A percentile compares a stretch with the other conserved stretches of the same genome.
Conservation (phyloP, 2,329 filamentous ascomycete genomes). For the Plenodomus lindquistii region DNA sequence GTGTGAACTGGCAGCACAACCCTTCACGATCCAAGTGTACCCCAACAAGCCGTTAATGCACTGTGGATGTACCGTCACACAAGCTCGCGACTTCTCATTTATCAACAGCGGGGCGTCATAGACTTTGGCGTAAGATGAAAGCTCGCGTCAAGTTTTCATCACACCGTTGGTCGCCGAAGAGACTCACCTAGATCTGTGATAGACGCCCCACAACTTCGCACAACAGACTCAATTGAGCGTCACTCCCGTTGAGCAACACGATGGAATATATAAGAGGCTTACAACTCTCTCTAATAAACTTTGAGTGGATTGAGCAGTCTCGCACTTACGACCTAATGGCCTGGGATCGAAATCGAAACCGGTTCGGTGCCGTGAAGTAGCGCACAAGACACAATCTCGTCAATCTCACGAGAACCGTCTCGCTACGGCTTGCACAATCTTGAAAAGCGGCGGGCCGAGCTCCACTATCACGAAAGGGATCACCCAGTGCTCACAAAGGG, state of each 20-base stretch:
- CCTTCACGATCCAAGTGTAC: too few relatives aligned
- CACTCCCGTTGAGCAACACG: conserved; percentile 8
- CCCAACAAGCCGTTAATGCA: too few relatives aligned
- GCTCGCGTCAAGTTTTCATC: not conserved
- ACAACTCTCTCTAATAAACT: not conserved
- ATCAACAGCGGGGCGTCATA: not conserved
- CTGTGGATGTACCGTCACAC: not conserved
- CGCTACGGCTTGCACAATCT: conserved; percentile 12
- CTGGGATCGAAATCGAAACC: conserved; percentile 1
- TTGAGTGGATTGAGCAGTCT: not conserved
- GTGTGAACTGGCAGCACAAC: too few relatives aligned
- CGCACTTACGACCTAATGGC: conserved; percentile 8
- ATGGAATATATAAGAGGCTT: not conserved
- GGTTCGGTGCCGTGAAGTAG: conserved; percentile 2
- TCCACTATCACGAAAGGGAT: conserved; percentile 24
- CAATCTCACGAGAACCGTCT: conserved; percentile 7
- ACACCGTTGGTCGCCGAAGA: not conserved
- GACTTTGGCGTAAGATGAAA: not conserved
- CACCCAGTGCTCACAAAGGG: conserved; percentile 7
- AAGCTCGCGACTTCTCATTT: not conserved
- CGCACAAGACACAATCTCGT: conserved; percentile 9
- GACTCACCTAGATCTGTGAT: not conserved
- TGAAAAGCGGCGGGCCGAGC: conserved; percentile 24
- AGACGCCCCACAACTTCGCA: conserved; percentile 9
- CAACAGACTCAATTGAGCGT: conserved; percentile 14